These are phyloP conservation scores for Scheffersomyces amazonensis DNA, from an alignment of 805 yeast genomes.

Conservation along the genomic window DNA sequence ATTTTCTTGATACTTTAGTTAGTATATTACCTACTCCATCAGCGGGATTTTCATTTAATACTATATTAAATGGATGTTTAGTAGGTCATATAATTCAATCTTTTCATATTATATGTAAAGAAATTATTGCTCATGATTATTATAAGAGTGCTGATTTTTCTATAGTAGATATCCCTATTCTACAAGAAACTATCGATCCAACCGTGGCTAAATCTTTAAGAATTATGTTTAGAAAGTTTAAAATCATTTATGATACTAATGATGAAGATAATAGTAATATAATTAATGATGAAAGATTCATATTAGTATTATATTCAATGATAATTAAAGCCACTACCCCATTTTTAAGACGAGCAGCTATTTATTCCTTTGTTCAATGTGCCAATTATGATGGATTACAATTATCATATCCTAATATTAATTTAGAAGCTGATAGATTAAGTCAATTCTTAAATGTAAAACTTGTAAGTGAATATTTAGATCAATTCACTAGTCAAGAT, in stretches of 20 bases:
- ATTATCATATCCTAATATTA: slow-evolving; percentile 12
- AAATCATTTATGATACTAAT: not conserved
- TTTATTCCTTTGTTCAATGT: slow-evolving; percentile 52
- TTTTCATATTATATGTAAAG: slow-evolving; percentile 18
- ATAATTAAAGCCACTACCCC: slow-evolving; percentile 57
- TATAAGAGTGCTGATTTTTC: slow-evolving; percentile 20
- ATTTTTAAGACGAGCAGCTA: slow-evolving; percentile 60
- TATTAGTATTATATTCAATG: slow-evolving; percentile 49
- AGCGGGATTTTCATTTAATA: slow-evolving; percentile 43
- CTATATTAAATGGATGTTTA: slow-evolving; percentile 48
- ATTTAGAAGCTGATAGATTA: slow-evolving; percentile 53
- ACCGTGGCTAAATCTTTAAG: slow-evolving; percentile 17
- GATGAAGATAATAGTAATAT: slow-evolving; percentile 12
- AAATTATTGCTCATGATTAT: slow-evolving; percentile 24
- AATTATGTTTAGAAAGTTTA: slow-evolving; percentile 21
- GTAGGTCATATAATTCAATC: slow-evolving; percentile 53
- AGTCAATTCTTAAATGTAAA: slow-evolving; percentile 45
- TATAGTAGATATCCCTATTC: slow-evolving; percentile 37
- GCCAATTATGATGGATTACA: slow-evolving; percentile 41
- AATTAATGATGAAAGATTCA: slow-evolving; percentile 21
- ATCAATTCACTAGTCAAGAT: slow-evolving; percentile 11
- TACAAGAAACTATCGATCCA: slow-evolving; percentile 19
- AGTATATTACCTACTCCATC: slow-evolving; percentile 48
- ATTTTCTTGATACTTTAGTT: slow-evolving; percentile 53
- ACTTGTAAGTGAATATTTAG: slow-evolving; percentile 19